Base-by-base conservation (phyloP, 495 filamentous ascomycete species). In the Oidiodendron maius region DNA sequence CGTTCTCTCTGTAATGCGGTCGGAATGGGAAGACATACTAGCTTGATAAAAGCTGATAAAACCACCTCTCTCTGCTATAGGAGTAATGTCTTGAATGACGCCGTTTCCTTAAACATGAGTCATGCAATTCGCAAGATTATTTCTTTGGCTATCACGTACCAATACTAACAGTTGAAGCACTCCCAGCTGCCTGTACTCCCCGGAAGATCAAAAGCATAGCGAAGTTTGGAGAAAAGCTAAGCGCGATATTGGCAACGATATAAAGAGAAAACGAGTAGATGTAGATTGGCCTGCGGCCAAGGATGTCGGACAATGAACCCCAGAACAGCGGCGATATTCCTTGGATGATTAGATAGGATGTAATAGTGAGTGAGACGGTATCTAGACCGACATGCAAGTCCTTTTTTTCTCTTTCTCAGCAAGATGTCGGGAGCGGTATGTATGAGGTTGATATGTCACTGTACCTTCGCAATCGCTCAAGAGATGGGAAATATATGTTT, bases 181-280 rank as follows among this genome's bases (percentile, higher is more conserved):
- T 81, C 0, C 83, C 83, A 1, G 71, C 67, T 30, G 72, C 77
- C 61, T 87, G 82, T 2, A 85, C 21, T 65, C 75, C 77, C 10
- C 83, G 67, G 12, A 87, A 61, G 0, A 83, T 64, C 20, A 86
- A 56, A 21, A 87, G 56, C 0, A 78, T 71, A 12, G 72, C 68
- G 50, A 77, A 86, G 32, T 68, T 67, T 23, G 72, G 64, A 39
- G 81, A 75, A 22, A 83, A 58, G 12, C 78, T 79, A 0, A 84
- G 63, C 0, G 80, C 82, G 23, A 84, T 69, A 52, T 80, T 80
- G 30, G 82, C 80, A 40, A 63, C 66, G 2, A 78, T 56, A 52
- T 83, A 86, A 17, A 84, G 69, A 44, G 61, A 37, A 41, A 84
- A 78, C n/a, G 67, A 64, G 12, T 81, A 52, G 48, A 30, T 23